A percentile compares a stretch with the other conserved stretches of the same genome.
phyloP scores from a whole-genome alignment of 2,329 filamentous ascomycete species.

The Nigrospora sphaerica region DNA sequence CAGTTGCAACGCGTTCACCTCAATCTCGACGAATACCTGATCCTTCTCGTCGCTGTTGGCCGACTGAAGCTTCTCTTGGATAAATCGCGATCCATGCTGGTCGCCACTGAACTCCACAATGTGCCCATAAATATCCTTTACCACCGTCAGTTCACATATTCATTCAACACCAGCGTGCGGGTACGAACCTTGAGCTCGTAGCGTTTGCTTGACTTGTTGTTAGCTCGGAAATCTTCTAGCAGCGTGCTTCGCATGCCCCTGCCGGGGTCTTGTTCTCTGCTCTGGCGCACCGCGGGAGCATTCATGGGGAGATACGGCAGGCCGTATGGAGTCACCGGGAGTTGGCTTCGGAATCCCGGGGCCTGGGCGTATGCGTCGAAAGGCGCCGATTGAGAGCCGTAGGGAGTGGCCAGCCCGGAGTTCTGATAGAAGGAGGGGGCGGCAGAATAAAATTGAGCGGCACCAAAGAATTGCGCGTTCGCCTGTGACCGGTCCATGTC shows the following conservation, averaged over 20 bases:
- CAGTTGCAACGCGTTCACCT: conserved; percentile 74
- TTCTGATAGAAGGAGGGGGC: conserved; percentile 18
- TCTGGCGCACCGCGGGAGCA: conserved; percentile 24
- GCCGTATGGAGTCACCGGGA: conserved; percentile 25
- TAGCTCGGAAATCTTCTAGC: conserved; percentile 73
- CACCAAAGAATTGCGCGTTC: conserved; percentile 20
- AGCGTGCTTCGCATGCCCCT: conserved; percentile 62
- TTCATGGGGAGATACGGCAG: conserved; percentile 19
- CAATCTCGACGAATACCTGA: conserved; percentile 79
- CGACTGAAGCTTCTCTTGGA: conserved; percentile 84
- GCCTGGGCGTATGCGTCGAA: conserved; percentile 29
- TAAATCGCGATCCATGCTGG: conserved; percentile 91
- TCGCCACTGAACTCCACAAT: conserved; percentile 94
- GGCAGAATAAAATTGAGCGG: no score
- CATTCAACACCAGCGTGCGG: not conserved
- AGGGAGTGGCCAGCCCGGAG: conserved; percentile 26
- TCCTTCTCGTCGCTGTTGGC: conserved; percentile 97
- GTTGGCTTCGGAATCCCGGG: conserved; percentile 25
- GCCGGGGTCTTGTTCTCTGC: conserved; percentile 50
- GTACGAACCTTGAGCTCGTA: conserved; percentile 67
- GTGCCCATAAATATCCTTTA: conserved; percentile 71
- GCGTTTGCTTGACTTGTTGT: conserved; percentile 62
- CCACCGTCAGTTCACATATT: conserved; percentile 6
- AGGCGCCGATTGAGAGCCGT: conserved; percentile 17
- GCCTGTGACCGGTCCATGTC: conserved; percentile 31